Conservation (phyloP, 2,329 filamentous ascomycete species). For the Alternaria longipes region DNA sequence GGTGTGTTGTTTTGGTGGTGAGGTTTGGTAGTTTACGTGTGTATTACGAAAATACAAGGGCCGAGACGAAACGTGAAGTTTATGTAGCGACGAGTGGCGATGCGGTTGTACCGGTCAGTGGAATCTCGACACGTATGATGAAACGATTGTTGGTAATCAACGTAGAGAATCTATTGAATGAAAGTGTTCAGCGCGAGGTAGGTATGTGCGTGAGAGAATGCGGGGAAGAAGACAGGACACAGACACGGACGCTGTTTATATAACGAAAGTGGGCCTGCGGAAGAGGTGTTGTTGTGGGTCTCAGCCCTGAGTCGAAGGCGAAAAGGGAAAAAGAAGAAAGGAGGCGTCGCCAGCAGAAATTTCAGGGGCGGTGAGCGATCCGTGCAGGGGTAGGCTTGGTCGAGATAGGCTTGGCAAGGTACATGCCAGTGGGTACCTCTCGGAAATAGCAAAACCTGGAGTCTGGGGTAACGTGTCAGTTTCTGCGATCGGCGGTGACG, state of each 20-base stretch:
- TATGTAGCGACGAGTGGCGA: slow-evolving; percentile 5
- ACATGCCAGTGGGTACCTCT: not conserved
- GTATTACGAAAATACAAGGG: not conserved
- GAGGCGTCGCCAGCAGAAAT: slow-evolving; percentile 17
- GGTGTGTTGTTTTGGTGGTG: not conserved
- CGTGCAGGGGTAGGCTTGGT: slow-evolving; percentile 18
- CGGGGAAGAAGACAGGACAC: slow-evolving; percentile 18
- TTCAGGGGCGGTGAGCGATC: slow-evolving; percentile 30
- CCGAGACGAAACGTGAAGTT: not conserved
- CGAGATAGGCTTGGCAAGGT: slow-evolving; percentile 8
- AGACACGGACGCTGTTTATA: slow-evolving; percentile 22
- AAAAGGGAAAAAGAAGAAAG: slow-evolving; percentile 17
- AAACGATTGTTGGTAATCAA: slow-evolving; percentile 10
- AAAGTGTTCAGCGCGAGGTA: slow-evolving; percentile 4
- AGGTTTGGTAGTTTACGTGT: not conserved
- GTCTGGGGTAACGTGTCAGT: slow-evolving; percentile 7
- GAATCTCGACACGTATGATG: slow-evolving; percentile 8
- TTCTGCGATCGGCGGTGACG: not conserved
- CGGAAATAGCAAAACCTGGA: not conserved
- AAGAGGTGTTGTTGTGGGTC: slow-evolving; percentile 12
- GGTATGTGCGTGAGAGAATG: slow-evolving; percentile 6
- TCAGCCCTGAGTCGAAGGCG: not conserved
- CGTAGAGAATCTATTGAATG: not conserved
- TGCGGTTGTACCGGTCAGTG: not conserved
- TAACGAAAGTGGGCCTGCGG: slow-evolving; percentile 20